A percentile compares a stretch with the other conserved stretches of the same genome.
These are phyloP conservation scores for Sporothrix protearum DNA, from an alignment of 2,329 filamentous ascomycete species.

Conservation along the genomic window DNA sequence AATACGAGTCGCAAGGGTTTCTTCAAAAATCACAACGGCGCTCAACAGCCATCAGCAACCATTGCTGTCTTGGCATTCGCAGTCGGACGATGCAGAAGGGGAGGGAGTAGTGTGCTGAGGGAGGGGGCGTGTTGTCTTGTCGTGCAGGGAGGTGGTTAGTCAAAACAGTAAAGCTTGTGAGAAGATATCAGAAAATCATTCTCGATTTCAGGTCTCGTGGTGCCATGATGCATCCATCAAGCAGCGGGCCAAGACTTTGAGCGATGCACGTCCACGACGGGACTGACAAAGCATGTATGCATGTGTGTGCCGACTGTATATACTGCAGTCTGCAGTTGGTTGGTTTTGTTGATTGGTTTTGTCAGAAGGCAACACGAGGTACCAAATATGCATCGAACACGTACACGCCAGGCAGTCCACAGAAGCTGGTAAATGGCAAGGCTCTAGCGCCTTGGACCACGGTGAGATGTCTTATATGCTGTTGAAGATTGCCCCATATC, in stretches of 20 bases:
- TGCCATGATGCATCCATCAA: neutral
- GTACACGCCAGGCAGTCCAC: neutral
- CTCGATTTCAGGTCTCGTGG: neutral
- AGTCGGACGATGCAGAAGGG: neutral
- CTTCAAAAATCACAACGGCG: neutral
- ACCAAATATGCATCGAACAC: neutral
- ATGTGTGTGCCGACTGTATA: neutral
- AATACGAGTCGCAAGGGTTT: neutral
- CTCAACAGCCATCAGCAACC: neutral
- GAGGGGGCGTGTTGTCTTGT: neutral
- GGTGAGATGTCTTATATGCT: neutral
- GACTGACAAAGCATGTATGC: neutral
- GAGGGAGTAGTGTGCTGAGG: neutral
- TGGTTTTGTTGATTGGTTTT: neutral
- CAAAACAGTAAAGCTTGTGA: neutral
- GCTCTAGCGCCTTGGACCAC: neutral
- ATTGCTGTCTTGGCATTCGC: neutral
- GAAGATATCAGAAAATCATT: neutral
- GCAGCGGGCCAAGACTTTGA: neutral
- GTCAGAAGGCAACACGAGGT: neutral
- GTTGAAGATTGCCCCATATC: neutral
- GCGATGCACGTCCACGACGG: neutral
- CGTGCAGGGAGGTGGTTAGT: neutral
- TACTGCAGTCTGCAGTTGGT: neutral
- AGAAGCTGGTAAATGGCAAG: neutral